A percentile compares a stretch with the other conserved stretches of the same genome.
Conservation (phyloP, 2,329 filamentous ascomycete species). For the Paraconiothyrium sp. region DNA sequence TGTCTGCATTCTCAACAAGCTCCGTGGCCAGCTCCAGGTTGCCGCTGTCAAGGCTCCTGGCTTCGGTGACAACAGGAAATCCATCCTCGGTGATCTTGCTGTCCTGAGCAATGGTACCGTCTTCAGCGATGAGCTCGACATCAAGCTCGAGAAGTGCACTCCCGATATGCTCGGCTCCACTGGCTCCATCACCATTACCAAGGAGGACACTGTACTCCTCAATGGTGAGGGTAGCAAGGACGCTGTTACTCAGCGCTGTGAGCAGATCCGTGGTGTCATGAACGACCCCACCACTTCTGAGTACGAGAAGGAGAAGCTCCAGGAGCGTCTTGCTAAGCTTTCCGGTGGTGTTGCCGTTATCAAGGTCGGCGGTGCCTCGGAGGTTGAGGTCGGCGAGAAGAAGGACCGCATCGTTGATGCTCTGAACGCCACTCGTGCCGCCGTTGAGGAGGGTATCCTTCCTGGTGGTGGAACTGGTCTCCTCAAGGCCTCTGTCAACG, state of each 20-base stretch:
- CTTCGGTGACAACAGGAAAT: slow-evolving; percentile 99
- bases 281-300: slow-evolving; percentile 92
- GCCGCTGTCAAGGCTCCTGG: slow-evolving; percentile 98
- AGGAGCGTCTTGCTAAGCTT: slow-evolving; percentile 99
- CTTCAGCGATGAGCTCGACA: slow-evolving; percentile 97
- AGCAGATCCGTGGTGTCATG: slow-evolving; percentile 99
- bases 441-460: slow-evolving; percentile 98
- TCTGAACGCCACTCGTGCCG: slow-evolving; percentile 95
- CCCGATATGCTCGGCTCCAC: slow-evolving; percentile 96
- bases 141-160: slow-evolving; percentile 99
- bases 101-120: slow-evolving; percentile 96
- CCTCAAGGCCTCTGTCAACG: slow-evolving; percentile 94
- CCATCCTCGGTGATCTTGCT: slow-evolving; percentile 94
- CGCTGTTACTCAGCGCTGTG: slow-evolving; percentile 89
- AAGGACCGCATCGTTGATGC: slow-evolving; percentile 99
- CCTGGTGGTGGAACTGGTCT: slow-evolving; percentile 98
- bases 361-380: slow-evolving; percentile 96
- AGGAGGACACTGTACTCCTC: slow-evolving; percentile 98
- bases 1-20: slow-evolving; percentile 99
- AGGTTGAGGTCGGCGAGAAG: slow-evolving; percentile 99
- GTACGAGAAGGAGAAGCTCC: slow-evolving; percentile 99
- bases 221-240: slow-evolving; percentile 98
- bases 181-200: slow-evolving; percentile 98
- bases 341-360: slow-evolving; percentile 99
- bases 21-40: slow-evolving; percentile 98